phyloP scores from a whole-genome alignment of 352 stramenopile genomes.

The Phytophthora capsici region DNA sequence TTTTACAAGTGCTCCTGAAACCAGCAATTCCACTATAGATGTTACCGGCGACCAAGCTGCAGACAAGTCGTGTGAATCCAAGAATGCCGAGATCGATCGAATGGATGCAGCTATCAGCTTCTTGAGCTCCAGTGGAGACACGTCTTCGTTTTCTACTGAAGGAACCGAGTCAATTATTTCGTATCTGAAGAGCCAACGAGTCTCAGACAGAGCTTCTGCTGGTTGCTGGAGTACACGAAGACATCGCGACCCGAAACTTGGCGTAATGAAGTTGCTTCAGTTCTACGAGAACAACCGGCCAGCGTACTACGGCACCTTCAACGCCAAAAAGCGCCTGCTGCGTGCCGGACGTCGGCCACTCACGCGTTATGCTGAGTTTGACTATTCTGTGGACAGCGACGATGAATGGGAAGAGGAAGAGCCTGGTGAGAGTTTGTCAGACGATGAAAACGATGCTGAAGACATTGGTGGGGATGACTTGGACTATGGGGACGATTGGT shows the following conservation, averaged over 20 bases:
- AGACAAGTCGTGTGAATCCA: conserved; percentile 14
- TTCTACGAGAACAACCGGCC: conserved; percentile 87
- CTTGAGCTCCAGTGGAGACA: conserved; percentile 12
- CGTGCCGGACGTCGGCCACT: conserved; percentile 71
- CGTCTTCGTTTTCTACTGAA: background rate
- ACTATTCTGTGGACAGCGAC: conserved; percentile 86
- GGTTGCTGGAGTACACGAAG: conserved; percentile 60
- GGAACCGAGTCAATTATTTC: conserved; percentile 32
- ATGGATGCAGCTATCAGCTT: conserved; percentile 59
- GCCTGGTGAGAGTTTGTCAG: conserved; percentile 82
- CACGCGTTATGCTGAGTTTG: conserved; percentile 63
- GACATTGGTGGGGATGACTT: conserved; percentile 83
- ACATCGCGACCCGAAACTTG: conserved; percentile 60
- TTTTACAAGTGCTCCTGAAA: conserved; percentile 36
- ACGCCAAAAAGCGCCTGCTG: conserved; percentile 56
- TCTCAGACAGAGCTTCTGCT: conserved; percentile 21
- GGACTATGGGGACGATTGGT: conserved; percentile 86
- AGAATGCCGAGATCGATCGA: conserved; percentile 45
- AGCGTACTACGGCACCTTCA: conserved; percentile 84
- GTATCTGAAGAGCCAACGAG: conserved; percentile 34
- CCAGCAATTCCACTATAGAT: conserved; percentile 26
- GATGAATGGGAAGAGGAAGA: conserved; percentile 92
- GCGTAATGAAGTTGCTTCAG: conserved; percentile 87
- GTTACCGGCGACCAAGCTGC: conserved; percentile 18
- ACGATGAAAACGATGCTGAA: conserved; percentile 73